Evolutionary conservation across 106 monocot genomes (phyloP), one percentile per base, ranked within the genome.

Genomic region (Acorus gramineus): DNA sequence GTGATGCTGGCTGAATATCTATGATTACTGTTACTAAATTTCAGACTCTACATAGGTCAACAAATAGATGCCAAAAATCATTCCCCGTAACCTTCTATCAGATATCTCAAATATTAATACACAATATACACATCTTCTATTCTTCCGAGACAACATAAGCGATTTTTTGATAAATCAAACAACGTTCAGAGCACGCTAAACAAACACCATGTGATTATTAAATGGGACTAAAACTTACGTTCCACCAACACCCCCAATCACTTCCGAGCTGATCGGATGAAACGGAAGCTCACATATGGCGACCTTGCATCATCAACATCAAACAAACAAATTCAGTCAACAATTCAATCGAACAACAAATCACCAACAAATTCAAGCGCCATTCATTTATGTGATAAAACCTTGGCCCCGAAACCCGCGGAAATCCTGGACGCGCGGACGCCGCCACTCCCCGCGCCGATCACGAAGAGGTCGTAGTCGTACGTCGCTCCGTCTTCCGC

Each of bases 201-300:
- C 3, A 63, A 10, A 8, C 7, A 44, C 46, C 43, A 47, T 11
- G 42, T 8, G 46, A 55, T 49, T 7, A 53, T 5, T 14, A 11
- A 13, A 53, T 50, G 42, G 60, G 46, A 28, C 28, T 28, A 9
- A 56, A 62, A 75, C 96, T 81, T 89, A 99, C 98, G 98, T 99
- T 82, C 98, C 98, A 78, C 98, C 98, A 42, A 89, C 70, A 81
- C 98, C 98, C 46, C 98, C 98, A 52, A 76, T 62, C 43, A 66
- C 68, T 67, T 99, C 98, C 50, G 98, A 99, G 73, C 98, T 99
- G 64, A 99, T 89, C 4, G 92, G 92, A 67, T 99, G 83, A 67
- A 99, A 99, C 50, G 98, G 98, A 75, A 92, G 98, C 82, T 99
- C 98, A 47, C 98, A 99, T 47, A 99, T 86, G 2, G 98, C 98